Base-by-base conservation (phyloP, 2,329 filamentous ascomycete species). In the Knufia petricola region DNA sequence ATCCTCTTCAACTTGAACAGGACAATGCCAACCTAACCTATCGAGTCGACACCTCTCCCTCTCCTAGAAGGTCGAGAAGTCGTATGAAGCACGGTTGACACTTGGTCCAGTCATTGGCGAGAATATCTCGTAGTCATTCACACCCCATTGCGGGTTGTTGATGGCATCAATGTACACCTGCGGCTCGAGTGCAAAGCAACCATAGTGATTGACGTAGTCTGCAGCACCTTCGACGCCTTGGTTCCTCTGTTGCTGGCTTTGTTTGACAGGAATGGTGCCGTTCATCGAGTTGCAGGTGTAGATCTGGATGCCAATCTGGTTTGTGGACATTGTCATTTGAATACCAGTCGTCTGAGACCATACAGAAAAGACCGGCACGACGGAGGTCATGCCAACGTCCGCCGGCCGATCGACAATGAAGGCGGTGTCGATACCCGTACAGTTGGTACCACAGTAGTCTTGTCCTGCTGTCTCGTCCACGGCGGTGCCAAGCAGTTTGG, bases 141-240 rank as follows among this genome's bases (percentile, higher is more conserved):
- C 78, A 51, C 80, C 80, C 90, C 90, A 95, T 66, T 87, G 78
- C 0, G 89, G 89, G 59, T 94, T 78, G 69, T 95, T 95, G 69
- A 96, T 92, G 21, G 76, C 88, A 63, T 94, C 89, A 61, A 95
- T 94, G 78, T 81, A 95, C 64, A 92, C 88, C 73, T 95, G 79
- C 10, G 92, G 86, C 70, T 95, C 90, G 66, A 95, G 77, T 42
- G 95, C 90, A 21, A 95, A 62, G 66, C 90, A 95, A 26, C 87
- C 88, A 61, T 88, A 87, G 70, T 89, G 53, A 63, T 72, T 57
- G 63, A 77, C 58, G 69, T 64, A 58, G 63, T 61, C 64, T 55
- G 61, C 69, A 56, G 65, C 59, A n/a, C 70, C 71, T 55, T 74
- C 68, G 52, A 74, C 73, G n/a, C 72, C 72, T 69, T 76, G 73